phyloP scores from a whole-genome alignment of 2,329 filamentous ascomycete species.

The Aspergillus quadricinctus region DNA sequence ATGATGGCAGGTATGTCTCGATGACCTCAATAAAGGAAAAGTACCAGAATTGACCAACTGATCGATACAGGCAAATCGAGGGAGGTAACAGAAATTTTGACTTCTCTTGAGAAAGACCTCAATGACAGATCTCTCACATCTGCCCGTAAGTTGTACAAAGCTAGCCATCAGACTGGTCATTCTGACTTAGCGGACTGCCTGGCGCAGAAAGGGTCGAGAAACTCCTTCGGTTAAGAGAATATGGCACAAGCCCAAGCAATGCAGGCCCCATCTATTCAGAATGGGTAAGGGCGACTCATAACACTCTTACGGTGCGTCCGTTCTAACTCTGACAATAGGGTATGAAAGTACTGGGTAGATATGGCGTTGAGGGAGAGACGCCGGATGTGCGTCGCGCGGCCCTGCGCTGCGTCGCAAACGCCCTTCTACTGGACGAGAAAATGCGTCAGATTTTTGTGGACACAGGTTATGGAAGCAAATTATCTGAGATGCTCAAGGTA shows the following conservation, averaged over 20 bases:
- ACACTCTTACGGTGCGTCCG: not conserved
- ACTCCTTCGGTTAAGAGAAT: constrained; percentile 66
- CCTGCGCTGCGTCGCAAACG: constrained; percentile 79
- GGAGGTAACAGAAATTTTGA: constrained; percentile 62
- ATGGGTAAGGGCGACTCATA: constrained; percentile 50
- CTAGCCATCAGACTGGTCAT: not conserved
- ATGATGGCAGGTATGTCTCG: not conserved
- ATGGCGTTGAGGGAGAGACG: constrained; percentile 67
- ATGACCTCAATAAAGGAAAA: not conserved
- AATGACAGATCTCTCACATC: constrained; percentile 54
- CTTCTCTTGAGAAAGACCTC: constrained; percentile 60
- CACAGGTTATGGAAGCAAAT: constrained; percentile 61
- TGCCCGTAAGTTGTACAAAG: constrained; percentile 49
- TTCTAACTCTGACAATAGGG: constrained; percentile 51
- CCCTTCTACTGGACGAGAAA: constrained; percentile 64
- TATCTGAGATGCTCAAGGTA: constrained; percentile 65
- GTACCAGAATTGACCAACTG: not conserved
- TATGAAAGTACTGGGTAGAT: constrained; percentile 64
- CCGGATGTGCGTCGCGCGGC: constrained; percentile 66
- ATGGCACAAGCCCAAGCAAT: constrained; percentile 66
- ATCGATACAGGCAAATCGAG: constrained; percentile 57
- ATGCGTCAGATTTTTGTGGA: constrained; percentile 71
- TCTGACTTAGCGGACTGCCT: constrained; percentile 2
- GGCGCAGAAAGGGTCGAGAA: constrained; percentile 34
- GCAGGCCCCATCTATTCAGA: constrained; percentile 82